Evolutionary conservation across 495 filamentous ascomycete species (phyloP).

Genomic region (Thermothielavioides terrestris): DNA sequence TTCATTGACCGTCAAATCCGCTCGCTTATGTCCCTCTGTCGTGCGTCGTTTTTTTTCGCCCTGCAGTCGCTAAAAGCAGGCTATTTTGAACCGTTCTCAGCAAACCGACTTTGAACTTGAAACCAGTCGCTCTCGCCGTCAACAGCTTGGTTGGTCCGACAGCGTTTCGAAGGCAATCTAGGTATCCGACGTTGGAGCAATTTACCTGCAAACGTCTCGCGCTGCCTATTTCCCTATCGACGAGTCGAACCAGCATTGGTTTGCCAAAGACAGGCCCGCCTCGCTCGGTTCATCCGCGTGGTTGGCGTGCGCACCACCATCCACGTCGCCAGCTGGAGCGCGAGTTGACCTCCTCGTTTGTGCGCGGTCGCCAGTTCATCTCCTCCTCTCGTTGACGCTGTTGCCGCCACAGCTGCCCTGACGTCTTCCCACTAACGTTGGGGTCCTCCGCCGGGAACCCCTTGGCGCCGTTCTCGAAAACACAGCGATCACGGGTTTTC

Average conservation of each 20-base stretch:
- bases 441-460: background rate
- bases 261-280: background rate
- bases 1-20: background rate
- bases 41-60: slow-evolving; percentile 2
- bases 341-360: slow-evolving; percentile 31
- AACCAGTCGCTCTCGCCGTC: slow-evolving; percentile 13
- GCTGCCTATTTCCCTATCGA: slow-evolving; percentile 1
- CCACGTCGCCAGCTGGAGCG: slow-evolving; percentile 7
- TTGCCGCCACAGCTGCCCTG: slow-evolving; percentile 7
- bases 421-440: slow-evolving; percentile 13
- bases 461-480: slow-evolving; percentile 1
- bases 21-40: slow-evolving; percentile 1
- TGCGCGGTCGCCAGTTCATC: slow-evolving; percentile 17
- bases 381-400: slow-evolving; percentile 1
- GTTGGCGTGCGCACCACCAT: slow-evolving; percentile 17
- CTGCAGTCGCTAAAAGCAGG: background rate
- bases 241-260: background rate
- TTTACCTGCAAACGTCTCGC: slow-evolving; percentile 12
- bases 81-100: slow-evolving; percentile 1
- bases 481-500: background rate
- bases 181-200: slow-evolving; percentile 3
- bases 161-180: slow-evolving; percentile 17
- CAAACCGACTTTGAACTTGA: slow-evolving; percentile 22
- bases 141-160: slow-evolving; percentile 9
- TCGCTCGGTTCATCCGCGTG: slow-evolving; percentile 17